Evolutionary conservation across 306 rosid genomes (phyloP).

Genomic region (Cucurbita ficifolia): DNA sequence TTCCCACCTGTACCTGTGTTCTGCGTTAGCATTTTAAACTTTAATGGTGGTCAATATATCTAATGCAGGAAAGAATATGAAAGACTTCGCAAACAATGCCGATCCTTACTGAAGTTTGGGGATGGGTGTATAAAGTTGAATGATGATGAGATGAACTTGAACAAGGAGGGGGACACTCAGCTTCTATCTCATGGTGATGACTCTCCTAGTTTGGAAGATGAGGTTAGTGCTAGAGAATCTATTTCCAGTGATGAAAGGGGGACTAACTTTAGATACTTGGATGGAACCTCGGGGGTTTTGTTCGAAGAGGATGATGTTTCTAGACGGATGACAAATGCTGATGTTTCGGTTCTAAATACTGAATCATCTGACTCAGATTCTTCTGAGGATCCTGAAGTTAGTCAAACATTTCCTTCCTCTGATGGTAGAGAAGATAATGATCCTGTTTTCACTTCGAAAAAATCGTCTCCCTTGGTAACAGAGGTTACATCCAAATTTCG

Average conservation of each 20-base stretch:
- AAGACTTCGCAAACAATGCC: constrained; percentile 68
- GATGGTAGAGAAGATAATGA: constrained; percentile 46
- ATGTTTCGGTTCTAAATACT: constrained; percentile 29
- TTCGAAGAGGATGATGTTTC: constrained; percentile 57
- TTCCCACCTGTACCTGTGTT: not conserved
- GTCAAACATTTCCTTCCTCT: constrained; percentile 45
- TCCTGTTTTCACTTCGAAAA: constrained; percentile 29
- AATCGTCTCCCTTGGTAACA: constrained; percentile 36
- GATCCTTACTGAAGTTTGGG: constrained; percentile 39
- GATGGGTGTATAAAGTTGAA: constrained; percentile 41
- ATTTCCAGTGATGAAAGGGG: constrained; percentile 74
- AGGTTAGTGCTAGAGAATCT: constrained; percentile 68
- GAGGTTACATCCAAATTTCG: constrained; percentile 31
- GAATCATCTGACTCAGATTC: constrained; percentile 87
- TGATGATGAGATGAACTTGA: constrained; percentile 40
- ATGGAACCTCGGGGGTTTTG: constrained; percentile 45
- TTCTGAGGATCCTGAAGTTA: constrained; percentile 65
- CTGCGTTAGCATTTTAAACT: not conserved
- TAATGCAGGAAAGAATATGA: constrained; percentile 75
- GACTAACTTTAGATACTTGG: constrained; percentile 45
- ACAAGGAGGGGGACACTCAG: constrained; percentile 30
- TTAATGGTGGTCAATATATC: constrained; percentile 1
- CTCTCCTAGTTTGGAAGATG: constrained; percentile 85
- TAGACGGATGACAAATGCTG: constrained; percentile 30
- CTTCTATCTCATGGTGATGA: constrained; percentile 32